Percentiles rank a stretch among this genome's conserved stretches.
phyloP scores from a whole-genome alignment of 2,329 filamentous ascomycete genomes.

The Lanzia echinophila region DNA sequence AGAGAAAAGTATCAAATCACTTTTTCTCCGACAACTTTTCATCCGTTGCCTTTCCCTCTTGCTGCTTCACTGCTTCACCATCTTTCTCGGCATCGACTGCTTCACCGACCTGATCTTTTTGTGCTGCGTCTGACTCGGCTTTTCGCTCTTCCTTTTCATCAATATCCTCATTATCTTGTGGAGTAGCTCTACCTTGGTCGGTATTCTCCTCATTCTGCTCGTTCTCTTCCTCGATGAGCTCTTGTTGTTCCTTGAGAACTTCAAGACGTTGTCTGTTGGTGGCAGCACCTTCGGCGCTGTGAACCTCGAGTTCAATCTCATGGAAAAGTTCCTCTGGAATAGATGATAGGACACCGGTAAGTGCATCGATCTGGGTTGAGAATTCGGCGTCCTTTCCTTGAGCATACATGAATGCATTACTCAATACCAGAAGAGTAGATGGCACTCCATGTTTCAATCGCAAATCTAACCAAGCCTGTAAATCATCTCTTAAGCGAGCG shows the following conservation, averaged over 20 bases:
- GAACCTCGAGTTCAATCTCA: conserved; percentile 97
- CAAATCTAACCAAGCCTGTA: conserved; percentile 90
- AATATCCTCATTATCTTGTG: conserved; percentile 84
- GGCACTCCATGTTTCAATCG: conserved; percentile 92
- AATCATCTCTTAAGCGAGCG: conserved; percentile 77
- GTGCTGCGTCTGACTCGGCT: conserved; percentile 38
- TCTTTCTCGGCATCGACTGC: conserved; percentile 51
- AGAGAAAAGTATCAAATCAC: conserved; percentile 8
- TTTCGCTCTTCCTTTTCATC: conserved; percentile 83
- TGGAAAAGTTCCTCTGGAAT: conserved; percentile 99
- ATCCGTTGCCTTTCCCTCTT: conserved; percentile 29
- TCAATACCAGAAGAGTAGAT: conserved; percentile 88
- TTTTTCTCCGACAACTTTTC: conserved; percentile 11
- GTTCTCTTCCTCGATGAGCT: conserved; percentile 95
- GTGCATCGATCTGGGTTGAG: conserved; percentile 82
- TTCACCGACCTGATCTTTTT: conserved; percentile 45
- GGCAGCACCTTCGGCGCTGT: conserved; percentile 91
- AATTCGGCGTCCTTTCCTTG: conserved; percentile 78
- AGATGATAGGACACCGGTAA: conserved; percentile 84
- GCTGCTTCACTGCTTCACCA: conserved; percentile 38
- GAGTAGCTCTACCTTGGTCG: conserved; percentile 64
- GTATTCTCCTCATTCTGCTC: conserved; percentile 81
- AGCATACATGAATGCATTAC: conserved; percentile 96
- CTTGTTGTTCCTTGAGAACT: conserved; percentile 96
- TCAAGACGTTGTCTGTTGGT: conserved; percentile 99